Evolutionary conservation across 169 alveolate genomes (phyloP), one percentile per base, ranked within the genome.

Genomic region (Plasmodium fragile): DNA sequence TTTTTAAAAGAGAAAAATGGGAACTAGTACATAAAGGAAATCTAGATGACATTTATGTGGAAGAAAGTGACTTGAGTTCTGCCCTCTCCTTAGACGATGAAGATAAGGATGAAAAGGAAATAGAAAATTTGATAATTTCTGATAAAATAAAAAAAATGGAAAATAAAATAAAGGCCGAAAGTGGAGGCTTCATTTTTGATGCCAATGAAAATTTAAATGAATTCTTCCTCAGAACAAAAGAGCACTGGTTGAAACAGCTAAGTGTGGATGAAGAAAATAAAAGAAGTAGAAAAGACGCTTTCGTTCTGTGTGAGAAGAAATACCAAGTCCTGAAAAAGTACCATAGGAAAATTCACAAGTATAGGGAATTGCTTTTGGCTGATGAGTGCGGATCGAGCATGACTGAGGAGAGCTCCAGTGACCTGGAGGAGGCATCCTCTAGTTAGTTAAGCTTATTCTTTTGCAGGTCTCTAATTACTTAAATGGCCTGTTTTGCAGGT

Each of bases 161-260:
- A 85, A 85, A 85, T 73, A 90, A 71, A 53, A 90, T 81, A 78
- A 90, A 90, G 59, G 69, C 5, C 18, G 59, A 78, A 79, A 55
- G 52, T 34, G 25, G 18, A 25, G 85, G 93, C 36, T 49, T 82
- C 22, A 43, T 32, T 72, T 80, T 81, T 72, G 93, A 70, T 78
- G 80, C 87, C 80, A 95, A 93, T 82, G 98, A 97, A 80, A 92
- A 93, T 45, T 70, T 97, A 72, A 92, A 97, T 59, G 92, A 89
- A 45, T 97, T 97, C 69, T 97, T 97, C 59, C 94, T 81, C 70
- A 94, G 98, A 72, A 97, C 98, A 81, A 95, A 92, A 77, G 77
- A 77, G 11, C 75, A 95, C 73, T 97, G 98, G 98, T 72, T 95
- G 52, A 84, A 90, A 25, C 81, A 95, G 72, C 85, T 89, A 0